Percentiles rank a stretch among this genome's conserved stretches.
phyloP scores from a whole-genome alignment of 805 yeast species.

The Candida qinlingensis region DNA sequence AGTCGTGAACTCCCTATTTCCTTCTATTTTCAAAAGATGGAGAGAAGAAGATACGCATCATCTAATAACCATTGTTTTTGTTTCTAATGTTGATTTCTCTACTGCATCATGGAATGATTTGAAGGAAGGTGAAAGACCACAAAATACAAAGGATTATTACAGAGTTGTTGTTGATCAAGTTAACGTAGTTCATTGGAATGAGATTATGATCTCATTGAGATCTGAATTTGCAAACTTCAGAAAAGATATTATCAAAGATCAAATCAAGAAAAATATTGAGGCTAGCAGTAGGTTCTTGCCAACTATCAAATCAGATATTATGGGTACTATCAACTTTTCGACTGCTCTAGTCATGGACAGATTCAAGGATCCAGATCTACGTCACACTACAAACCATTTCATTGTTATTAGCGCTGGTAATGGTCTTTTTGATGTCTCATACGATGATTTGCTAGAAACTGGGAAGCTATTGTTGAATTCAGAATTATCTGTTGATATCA shows the following conservation, averaged over 20 bases:
- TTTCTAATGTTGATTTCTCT: conserved; percentile 59
- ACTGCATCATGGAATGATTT: conserved; percentile 49
- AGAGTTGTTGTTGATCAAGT: conserved; percentile 95
- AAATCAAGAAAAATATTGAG: conserved; percentile 31
- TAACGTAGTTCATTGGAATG: conserved; percentile 82
- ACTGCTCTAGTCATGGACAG: conserved; percentile 71
- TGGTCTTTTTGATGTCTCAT: conserved; percentile 89
- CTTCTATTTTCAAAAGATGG: conserved; percentile 86
- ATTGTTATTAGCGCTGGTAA: conserved; percentile 87
- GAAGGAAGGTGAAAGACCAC: conserved; percentile 66
- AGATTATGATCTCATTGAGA: conserved; percentile 82
- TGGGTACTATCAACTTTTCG: conserved; percentile 85
- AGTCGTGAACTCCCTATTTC: conserved; percentile 86
- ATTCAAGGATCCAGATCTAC: conserved; percentile 76
- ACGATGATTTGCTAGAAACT: conserved; percentile 66
- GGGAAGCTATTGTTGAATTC: conserved; percentile 69
- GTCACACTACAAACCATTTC: conserved; percentile 89
- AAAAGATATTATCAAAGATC: conserved; percentile 56
- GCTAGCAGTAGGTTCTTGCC: conserved; percentile 56
- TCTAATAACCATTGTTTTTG: conserved; percentile 85
- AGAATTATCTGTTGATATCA: conserved; percentile 83
- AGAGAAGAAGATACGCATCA: conserved; percentile 83
- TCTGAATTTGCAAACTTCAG: conserved; percentile 81
- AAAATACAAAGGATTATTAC: conserved; percentile 70
- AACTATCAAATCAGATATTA: conserved; percentile 80